Evolutionary conservation across 257 asterid species (phyloP).

Genomic region (Capsicum baccatum): DNA sequence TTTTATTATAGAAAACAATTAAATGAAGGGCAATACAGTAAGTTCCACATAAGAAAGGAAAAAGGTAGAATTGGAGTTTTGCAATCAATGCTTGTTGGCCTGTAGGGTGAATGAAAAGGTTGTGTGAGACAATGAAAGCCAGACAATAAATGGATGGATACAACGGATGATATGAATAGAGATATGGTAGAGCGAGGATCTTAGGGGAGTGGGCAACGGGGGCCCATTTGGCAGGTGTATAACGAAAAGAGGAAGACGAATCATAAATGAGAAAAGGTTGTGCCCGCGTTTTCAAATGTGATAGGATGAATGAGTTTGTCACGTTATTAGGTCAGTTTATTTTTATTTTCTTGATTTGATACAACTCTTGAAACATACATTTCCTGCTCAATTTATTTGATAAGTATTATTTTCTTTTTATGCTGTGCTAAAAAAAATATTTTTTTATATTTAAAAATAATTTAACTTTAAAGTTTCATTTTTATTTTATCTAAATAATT

Average conservation of each 20-base stretch:
- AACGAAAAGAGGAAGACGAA: not conserved
- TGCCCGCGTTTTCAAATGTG: not conserved
- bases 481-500: too few relatives aligned
- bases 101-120: not conserved
- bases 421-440: too few relatives aligned
- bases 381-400: too few relatives aligned
- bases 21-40: not conserved
- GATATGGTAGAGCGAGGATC: not conserved
- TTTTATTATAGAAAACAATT: too few relatives aligned
- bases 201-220: not conserved
- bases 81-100: not conserved
- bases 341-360: too few relatives aligned
- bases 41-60: not conserved
- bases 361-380: too few relatives aligned
- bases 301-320: too few relatives aligned
- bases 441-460: too few relatives aligned
- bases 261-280: constrained; percentile 4
- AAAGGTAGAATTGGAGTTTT: not conserved
- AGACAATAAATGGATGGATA: not conserved
- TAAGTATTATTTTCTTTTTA: too few relatives aligned
- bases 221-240: not conserved
- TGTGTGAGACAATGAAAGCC: not conserved
- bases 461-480: too few relatives aligned
- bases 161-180: not conserved
- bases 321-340: too few relatives aligned